phyloP scores from a whole-genome alignment of 139 green algal species.

The Trebouxia sp. region DNA sequence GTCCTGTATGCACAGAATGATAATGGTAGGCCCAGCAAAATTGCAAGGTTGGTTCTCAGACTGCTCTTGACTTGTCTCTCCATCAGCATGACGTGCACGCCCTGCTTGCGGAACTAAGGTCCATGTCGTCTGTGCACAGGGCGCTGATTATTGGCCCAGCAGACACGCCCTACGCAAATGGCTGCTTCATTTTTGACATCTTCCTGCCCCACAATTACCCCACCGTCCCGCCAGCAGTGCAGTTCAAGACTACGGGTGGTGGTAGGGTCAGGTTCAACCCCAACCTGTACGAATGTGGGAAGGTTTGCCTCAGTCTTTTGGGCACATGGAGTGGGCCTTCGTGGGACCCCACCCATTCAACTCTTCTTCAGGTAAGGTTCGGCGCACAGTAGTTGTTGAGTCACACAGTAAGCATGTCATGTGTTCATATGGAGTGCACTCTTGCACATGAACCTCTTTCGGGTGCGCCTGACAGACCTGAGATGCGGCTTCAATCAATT shows the following conservation, averaged over 20 bases:
- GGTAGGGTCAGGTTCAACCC: slow-evolving; percentile 55
- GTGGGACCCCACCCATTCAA: slow-evolving; percentile 60
- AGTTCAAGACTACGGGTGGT: slow-evolving; percentile 25
- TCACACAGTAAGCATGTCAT: too few relatives aligned
- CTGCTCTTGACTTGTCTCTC: too few relatives aligned
- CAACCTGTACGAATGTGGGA: slow-evolving; percentile 62
- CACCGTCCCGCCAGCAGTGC: slow-evolving; percentile 50
- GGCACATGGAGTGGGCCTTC: slow-evolving; percentile 61
- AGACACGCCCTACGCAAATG: slow-evolving; percentile 78
- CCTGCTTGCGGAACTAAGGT: too few relatives aligned
- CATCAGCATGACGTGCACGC: too few relatives aligned
- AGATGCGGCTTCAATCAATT: too few relatives aligned
- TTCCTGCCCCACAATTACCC: slow-evolving; percentile 82
- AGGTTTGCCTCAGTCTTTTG: slow-evolving; percentile 72
- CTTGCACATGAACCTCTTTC: too few relatives aligned
- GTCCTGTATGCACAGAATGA: too few relatives aligned
- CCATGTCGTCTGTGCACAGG: too few relatives aligned
- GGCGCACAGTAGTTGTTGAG: not conserved
- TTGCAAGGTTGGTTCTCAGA: too few relatives aligned
- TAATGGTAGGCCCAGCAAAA: too few relatives aligned
- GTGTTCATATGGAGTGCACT: too few relatives aligned
- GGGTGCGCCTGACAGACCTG: too few relatives aligned
- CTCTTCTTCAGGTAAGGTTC: slow-evolving; percentile 59
- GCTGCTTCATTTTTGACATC: slow-evolving; percentile 88
- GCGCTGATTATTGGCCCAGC: slow-evolving; percentile 48